Conservation (phyloP, 2,329 filamentous ascomycete genomes). For the Ilyonectria robusta region DNA sequence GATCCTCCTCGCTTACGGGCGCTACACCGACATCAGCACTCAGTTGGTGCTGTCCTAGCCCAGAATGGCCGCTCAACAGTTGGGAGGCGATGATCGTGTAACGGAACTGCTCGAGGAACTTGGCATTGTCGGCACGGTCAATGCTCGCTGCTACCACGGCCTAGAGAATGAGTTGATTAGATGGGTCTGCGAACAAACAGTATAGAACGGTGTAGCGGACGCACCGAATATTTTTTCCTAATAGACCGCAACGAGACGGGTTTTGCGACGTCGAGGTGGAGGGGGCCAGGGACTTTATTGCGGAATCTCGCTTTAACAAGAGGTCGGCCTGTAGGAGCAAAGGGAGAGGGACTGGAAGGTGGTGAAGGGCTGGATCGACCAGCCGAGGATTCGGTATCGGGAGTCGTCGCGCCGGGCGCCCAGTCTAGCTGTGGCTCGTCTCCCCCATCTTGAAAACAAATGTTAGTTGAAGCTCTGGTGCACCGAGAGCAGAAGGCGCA, state of each 20-base stretch:
- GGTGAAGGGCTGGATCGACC: constrained; percentile 59
- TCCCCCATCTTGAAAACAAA: constrained; percentile 60
- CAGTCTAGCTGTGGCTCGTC: constrained; percentile 62
- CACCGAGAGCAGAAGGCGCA: not conserved
- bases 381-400: constrained; percentile 50
- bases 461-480: not conserved
- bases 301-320: constrained; percentile 69
- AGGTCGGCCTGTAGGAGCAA: constrained; percentile 71
- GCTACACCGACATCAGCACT: constrained; percentile 35
- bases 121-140: constrained; percentile 83
- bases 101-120: constrained; percentile 92
- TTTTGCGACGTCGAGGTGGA: constrained; percentile 58
- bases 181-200: constrained; percentile 4
- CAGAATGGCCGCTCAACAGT: constrained; percentile 80
- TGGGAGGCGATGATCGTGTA: constrained; percentile 95
- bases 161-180: constrained; percentile 56
- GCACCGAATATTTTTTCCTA: constrained; percentile 67
- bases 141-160: constrained; percentile 80
- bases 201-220: constrained; percentile 39
- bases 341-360: constrained; percentile 64
- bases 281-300: constrained; percentile 59
- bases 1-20: constrained; percentile 37
- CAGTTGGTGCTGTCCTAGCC: constrained; percentile 53
- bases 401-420: constrained; percentile 58
- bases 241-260: constrained; percentile 60